Conservation (phyloP, 768 basidiomycete genomes). For the Naganishia antarctica region DNA sequence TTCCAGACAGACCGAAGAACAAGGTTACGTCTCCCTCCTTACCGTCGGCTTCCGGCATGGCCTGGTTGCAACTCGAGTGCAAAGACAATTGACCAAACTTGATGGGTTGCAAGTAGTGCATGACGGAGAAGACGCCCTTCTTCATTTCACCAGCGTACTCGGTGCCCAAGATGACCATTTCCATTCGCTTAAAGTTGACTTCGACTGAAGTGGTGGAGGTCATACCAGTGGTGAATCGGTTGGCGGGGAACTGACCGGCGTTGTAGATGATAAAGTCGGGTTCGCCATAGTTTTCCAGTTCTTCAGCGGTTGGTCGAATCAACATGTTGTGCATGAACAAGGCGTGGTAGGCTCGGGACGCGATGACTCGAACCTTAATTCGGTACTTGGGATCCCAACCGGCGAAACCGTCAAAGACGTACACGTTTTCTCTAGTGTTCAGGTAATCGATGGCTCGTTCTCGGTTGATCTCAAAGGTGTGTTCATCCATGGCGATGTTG, state of each 20-base stretch:
- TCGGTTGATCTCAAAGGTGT: constrained; percentile 98
- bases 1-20: constrained; percentile 97
- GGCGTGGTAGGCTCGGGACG: constrained; percentile 96
- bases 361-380: constrained; percentile 99
- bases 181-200: constrained; percentile 99
- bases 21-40: constrained; percentile 87
- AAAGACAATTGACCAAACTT: constrained; percentile 96
- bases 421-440: constrained; percentile 96
- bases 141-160: constrained; percentile 99
- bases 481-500: constrained; percentile 92
- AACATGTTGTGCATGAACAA: constrained; percentile 99
- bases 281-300: constrained; percentile 88
- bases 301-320: constrained; percentile 92
- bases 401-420: constrained; percentile 92
- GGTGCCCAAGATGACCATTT: constrained; percentile 98
- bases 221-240: constrained; percentile 99
- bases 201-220: constrained; percentile 97
- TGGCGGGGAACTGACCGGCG: constrained; percentile 98
- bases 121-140: constrained; percentile 99
- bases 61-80: constrained; percentile 87
- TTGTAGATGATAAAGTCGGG: constrained; percentile 99
- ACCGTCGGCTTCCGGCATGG: constrained; percentile 57
- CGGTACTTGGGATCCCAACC: constrained; percentile 99
- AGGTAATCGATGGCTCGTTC: constrained; percentile 98
- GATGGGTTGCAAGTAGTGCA: constrained; percentile 99